phyloP scores from a whole-genome alignment of 2,329 filamentous ascomycete species.

The Niveomyces coronatus region DNA sequence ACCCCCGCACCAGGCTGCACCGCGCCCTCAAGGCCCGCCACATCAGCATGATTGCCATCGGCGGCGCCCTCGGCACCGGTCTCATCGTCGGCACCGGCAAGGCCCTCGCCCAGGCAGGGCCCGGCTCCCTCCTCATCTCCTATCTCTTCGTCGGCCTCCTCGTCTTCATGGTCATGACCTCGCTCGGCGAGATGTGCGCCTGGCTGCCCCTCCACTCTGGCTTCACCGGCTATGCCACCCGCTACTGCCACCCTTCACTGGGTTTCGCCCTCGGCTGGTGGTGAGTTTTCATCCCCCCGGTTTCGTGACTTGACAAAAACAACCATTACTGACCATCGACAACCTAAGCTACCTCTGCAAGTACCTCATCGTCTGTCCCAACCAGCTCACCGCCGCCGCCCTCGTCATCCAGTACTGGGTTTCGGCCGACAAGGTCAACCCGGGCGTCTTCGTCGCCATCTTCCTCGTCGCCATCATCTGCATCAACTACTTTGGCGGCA shows the following conservation, averaged over 20 bases:
- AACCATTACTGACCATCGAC: slow-evolving; percentile 11
- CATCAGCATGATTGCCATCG: slow-evolving; percentile 57
- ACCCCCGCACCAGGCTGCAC: slow-evolving; percentile 36
- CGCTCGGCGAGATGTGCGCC: slow-evolving; percentile 74
- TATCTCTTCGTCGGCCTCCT: slow-evolving; percentile 60
- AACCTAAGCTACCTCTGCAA: slow-evolving; percentile 49
- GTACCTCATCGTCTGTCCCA: slow-evolving; percentile 80
- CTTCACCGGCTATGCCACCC: slow-evolving; percentile 70
- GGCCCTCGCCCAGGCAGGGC: slow-evolving; percentile 42
- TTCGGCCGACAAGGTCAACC: slow-evolving; percentile 53
- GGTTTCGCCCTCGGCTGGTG: slow-evolving; percentile 70
- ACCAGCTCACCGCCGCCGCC: slow-evolving; percentile 72
- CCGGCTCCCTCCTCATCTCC: slow-evolving; percentile 60
- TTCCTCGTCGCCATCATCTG: slow-evolving; percentile 51
- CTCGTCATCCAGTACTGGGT: slow-evolving; percentile 75
- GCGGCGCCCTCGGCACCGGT: slow-evolving; percentile 65
- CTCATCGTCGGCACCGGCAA: slow-evolving; percentile 60
- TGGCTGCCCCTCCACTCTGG: slow-evolving; percentile 70
- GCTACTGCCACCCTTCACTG: slow-evolving; percentile 71
- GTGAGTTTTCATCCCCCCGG: slow-evolving; percentile 31
- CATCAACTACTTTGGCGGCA: slow-evolving; percentile 54
- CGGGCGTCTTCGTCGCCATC: slow-evolving; percentile 69
- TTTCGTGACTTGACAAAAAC: neutral
- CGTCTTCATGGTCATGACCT: slow-evolving; percentile 74
- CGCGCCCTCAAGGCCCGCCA: slow-evolving; percentile 44